phyloP scores from a whole-genome alignment of 2,329 filamentous ascomycete genomes.

The Colletotrichum sansevieriae region DNA sequence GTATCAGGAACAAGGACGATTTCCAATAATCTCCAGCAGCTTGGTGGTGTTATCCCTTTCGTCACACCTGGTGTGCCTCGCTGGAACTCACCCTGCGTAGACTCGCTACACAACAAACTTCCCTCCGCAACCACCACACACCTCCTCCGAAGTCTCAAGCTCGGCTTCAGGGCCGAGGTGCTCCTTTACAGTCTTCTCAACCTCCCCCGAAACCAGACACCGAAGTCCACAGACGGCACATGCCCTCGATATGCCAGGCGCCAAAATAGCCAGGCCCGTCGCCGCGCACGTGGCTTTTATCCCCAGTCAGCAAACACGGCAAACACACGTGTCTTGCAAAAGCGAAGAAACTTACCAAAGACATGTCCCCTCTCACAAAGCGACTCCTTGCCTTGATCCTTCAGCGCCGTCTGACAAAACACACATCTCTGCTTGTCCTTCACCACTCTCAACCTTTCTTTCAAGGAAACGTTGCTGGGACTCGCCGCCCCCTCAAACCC shows the following conservation, averaged over 20 bases:
- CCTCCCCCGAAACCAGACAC: conserved; percentile 60
- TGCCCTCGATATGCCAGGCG: conserved; percentile 64
- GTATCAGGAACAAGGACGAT: no score
- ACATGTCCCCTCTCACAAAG: conserved; percentile 55
- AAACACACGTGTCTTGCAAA: neutral
- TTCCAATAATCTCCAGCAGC: no score
- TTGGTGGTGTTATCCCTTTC: no score
- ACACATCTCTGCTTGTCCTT: conserved; percentile 57
- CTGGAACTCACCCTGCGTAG: neutral
- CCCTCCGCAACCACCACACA: conserved; percentile 57
- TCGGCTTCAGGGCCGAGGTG: conserved; percentile 47
- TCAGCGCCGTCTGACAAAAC: conserved; percentile 59
- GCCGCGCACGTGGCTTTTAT: conserved; percentile 64
- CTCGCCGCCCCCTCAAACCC: conserved; percentile 38
- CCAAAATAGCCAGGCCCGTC: conserved; percentile 67
- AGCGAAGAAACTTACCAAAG: conserved; percentile 52
- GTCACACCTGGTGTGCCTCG: no score
- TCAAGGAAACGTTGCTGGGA: conserved; percentile 45
- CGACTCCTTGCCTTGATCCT: conserved; percentile 51
- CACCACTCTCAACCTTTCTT: conserved; percentile 55
- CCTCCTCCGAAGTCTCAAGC: conserved; percentile 50
- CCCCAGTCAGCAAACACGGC: conserved; percentile 12
- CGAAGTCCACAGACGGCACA: conserved; percentile 68
- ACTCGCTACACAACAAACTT: conserved; percentile 55
- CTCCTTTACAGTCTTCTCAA: conserved; percentile 52